phyloP scores from a whole-genome alignment of 1,284 basidiomycete genomes.

The Chiua sp. region DNA sequence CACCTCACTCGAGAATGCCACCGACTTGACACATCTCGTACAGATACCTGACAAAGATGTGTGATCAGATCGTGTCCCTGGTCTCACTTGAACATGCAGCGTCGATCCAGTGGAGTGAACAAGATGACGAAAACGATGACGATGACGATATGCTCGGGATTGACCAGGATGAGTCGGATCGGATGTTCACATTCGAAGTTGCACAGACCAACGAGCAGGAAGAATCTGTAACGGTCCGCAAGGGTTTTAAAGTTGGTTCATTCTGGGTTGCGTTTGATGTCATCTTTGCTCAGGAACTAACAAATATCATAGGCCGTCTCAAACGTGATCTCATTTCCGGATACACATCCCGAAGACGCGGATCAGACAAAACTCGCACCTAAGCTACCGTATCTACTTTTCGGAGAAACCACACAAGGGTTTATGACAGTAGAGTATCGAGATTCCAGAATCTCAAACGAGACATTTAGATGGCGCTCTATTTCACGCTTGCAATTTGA shows the following conservation, averaged over 20 bases:
- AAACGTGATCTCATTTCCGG: conserved; percentile 12
- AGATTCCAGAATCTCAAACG: conserved; percentile 3
- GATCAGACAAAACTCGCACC: conserved; percentile 15
- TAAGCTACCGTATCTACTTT: conserved; percentile 34
- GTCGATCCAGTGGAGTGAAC: conserved; percentile 49
- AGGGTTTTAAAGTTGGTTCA: conserved; percentile 47
- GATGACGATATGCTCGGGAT: conserved; percentile 31
- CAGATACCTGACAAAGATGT: conserved; percentile 62
- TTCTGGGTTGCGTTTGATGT: neutral
- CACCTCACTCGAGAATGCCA: neutral
- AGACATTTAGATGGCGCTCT: too few species aligned
- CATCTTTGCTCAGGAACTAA: neutral
- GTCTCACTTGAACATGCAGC: conserved; percentile 51
- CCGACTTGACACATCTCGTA: neutral
- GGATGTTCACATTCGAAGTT: conserved; percentile 61
- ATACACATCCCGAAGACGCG: conserved; percentile 7
- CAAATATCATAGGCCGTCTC: conserved; percentile 18
- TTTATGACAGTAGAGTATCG: conserved; percentile 37
- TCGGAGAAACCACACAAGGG: conserved; percentile 42
- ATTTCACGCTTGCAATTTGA: too few species aligned
- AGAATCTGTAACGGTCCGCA: conserved; percentile 48
- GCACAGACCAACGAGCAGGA: conserved; percentile 62
- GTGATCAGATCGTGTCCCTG: conserved; percentile 55
- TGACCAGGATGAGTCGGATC: conserved; percentile 47
- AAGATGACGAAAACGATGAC: conserved; percentile 35